A percentile compares a stretch with the other conserved stretches of the same genome.
Evolutionary conservation across 495 filamentous ascomycete species (phyloP).

Genomic region (Talaromyces thailandensis): DNA sequence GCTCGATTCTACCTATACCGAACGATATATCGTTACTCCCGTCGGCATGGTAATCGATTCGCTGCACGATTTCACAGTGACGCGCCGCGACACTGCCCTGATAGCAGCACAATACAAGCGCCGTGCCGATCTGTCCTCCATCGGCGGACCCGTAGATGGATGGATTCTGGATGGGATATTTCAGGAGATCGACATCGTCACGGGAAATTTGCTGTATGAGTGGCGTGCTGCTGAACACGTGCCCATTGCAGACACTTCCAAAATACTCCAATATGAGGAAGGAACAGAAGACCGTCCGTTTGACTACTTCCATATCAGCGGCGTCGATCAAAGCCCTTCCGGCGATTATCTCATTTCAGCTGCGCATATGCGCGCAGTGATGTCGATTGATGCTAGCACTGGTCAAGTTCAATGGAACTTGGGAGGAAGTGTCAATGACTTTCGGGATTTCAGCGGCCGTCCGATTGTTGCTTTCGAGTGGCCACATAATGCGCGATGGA

Average conservation of each 20-base stretch:
- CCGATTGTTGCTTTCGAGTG: constrained; percentile 36
- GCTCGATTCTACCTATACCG: constrained; percentile 39
- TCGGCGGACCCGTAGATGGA: constrained; percentile 34
- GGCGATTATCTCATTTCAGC: constrained; percentile 51
- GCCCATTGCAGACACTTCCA: constrained; percentile 14
- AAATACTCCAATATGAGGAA: constrained; percentile 14
- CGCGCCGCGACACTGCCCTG: constrained; percentile 38
- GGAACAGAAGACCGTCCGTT: neutral
- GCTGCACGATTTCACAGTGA: constrained; percentile 39
- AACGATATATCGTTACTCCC: constrained; percentile 27
- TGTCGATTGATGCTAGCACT: constrained; percentile 43
- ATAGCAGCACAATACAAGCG: constrained; percentile 43
- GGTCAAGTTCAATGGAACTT: constrained; percentile 50
- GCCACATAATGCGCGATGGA: constrained; percentile 50
- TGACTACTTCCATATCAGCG: constrained; percentile 55
- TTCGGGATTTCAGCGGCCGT: constrained; percentile 16
- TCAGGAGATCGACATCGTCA: constrained; percentile 35
- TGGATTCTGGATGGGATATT: constrained; percentile 36
- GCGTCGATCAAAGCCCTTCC: constrained; percentile 44
- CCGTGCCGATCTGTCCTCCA: constrained; percentile 30
- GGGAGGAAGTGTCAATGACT: constrained; percentile 32
- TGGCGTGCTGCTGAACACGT: constrained; percentile 28
- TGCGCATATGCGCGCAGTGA: constrained; percentile 39
- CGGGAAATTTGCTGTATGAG: constrained; percentile 31
- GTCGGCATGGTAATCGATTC: constrained; percentile 24